Base-by-base conservation (phyloP, 2,329 filamentous ascomycete species). In the Fusarium citri region DNA sequence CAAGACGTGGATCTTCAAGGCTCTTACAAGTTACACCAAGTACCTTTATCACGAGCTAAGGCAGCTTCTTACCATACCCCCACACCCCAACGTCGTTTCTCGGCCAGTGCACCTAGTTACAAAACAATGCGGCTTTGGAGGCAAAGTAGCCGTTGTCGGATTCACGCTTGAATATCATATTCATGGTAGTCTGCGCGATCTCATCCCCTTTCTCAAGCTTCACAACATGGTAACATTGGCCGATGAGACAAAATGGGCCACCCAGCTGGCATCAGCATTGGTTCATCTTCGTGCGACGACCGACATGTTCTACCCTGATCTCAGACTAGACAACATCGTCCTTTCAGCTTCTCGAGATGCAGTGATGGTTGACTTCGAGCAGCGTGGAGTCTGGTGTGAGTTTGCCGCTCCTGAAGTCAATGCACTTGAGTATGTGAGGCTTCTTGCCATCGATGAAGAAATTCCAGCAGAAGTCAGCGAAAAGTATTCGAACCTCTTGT, bases 1-100 rank as follows among this genome's bases (percentile, higher is more conserved):
- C 9, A 72, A 78, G 49, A 75, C 80, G 4, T 85, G 83, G 80
- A 84, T 89, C 59, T 83, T 90, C 77, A 90, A 90, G 74, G 85
- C 86, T 5, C 75, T 89, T 43, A 86, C 85, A 4, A 87, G 85
- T 76, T 84, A 83, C 67, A 82, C 86, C 64, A 89, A 89, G 72
- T 89, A 86, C 72, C 79, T 90, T 40, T 90, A 89, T 73, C 86
- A 89, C 69, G 88, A 90, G 76, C 80, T 90, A 20, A 84, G 84
- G 56, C 83, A 84, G 25, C 82, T 90, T 4, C 83, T 89, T 55
- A 81, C 76, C 28, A 81, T 89, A 47, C 78, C 82, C 28, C 80
- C 83, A 5, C 87, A 90, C 71, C 79, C 80, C 4, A 85, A 87
- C 74, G 78, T 90, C 59, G 83, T 89, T 50, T 77, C 82, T 25